Conservation (phyloP, 495 filamentous ascomycete species). For the Emericellopsis terricola region DNA sequence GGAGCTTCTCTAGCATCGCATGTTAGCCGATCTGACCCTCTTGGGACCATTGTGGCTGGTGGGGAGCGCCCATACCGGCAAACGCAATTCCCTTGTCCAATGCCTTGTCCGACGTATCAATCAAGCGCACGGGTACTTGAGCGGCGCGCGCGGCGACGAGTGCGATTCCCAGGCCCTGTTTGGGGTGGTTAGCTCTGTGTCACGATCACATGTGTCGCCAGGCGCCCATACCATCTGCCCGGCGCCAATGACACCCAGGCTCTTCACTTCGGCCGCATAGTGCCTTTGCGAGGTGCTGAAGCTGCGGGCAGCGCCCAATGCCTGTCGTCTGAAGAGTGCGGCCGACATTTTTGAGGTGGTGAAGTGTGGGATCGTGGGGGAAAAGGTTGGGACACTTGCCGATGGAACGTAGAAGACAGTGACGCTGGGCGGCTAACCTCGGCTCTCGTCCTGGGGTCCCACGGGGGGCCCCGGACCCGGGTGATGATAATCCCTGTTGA, state of each 20-base stretch:
- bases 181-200: constrained; percentile 3
- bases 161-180: constrained; percentile 92
- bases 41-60: neutral
- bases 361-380: neutral
- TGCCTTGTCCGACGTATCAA: constrained; percentile 74
- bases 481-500: too few relatives aligned
- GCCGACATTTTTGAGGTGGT: constrained; percentile 13
- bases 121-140: constrained; percentile 63
- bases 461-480: too few relatives aligned
- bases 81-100: constrained; percentile 84
- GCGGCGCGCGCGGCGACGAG: constrained; percentile 83
- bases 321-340: constrained; percentile 12
- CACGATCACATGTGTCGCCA: constrained; percentile 2
- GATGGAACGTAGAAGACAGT: neutral
- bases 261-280: constrained; percentile 60
- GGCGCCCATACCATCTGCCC: constrained; percentile 71
- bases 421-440: constrained; percentile 19
- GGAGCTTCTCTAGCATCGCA: constrained; percentile 51
- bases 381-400: neutral
- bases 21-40: constrained; percentile 6
- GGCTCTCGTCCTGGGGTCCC: constrained; percentile 9
- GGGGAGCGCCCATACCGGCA: constrained; percentile 43
- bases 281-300: constrained; percentile 35
- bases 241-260: constrained; percentile 81
- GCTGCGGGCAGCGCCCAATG: constrained; percentile 19